Evolutionary conservation across 2,329 filamentous ascomycete genomes (phyloP).

Genomic region (Aschersonia sp.): DNA sequence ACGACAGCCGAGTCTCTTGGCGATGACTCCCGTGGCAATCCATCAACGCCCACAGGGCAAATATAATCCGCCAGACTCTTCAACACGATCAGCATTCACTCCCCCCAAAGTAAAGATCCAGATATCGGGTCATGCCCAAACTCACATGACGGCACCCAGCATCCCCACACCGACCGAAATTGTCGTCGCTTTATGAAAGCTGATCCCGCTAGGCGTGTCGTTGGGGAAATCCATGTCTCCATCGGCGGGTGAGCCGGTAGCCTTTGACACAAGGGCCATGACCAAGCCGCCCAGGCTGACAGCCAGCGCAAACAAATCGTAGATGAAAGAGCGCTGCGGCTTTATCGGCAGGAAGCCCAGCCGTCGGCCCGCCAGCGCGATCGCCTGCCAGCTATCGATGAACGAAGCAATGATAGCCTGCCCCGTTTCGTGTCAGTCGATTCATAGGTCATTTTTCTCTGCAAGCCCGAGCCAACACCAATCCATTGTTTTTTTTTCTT

Average conservation of each 20-base stretch:
- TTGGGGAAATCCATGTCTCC: not conserved
- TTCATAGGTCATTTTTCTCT: not conserved
- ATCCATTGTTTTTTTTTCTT: no score
- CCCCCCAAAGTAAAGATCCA: not conserved
- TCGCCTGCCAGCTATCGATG: constrained; percentile 22
- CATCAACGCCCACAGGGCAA: not conserved
- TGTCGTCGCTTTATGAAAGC: not conserved
- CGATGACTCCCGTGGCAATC: not conserved
- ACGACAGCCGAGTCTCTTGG: not conserved
- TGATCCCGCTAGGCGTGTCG: no score
- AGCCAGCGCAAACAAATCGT: constrained; percentile 18
- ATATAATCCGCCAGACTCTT: not conserved
- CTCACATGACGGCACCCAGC: constrained; percentile 13
- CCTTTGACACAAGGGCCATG: constrained; percentile 15
- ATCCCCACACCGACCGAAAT: constrained; percentile 6
- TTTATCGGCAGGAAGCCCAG: constrained; percentile 12
- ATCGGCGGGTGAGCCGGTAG: not conserved
- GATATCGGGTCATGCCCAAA: not conserved
- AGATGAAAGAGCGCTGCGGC: constrained; percentile 13
- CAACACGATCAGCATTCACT: not conserved
- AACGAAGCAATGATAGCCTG: constrained; percentile 15
- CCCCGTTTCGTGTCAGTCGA: no score
- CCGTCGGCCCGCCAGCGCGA: constrained; percentile 13
- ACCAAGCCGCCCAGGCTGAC: constrained; percentile 19
- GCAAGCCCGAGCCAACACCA: not conserved